phyloP scores from a whole-genome alignment of 1,284 basidiomycete species.

The Apiotrichum laibachii region DNA sequence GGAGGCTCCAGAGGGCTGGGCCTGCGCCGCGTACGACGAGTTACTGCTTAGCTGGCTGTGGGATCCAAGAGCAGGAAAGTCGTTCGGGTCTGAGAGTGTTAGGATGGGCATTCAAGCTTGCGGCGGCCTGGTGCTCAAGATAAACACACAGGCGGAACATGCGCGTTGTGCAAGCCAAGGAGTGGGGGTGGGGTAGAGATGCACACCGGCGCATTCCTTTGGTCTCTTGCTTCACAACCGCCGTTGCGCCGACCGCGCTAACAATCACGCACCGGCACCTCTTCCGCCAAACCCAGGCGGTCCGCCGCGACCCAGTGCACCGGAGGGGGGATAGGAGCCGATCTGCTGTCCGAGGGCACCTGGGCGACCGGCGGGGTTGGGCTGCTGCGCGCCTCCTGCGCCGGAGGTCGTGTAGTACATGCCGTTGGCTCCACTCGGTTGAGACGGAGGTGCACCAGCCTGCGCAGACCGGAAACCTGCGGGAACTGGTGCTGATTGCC shows the following conservation, averaged over 20 bases:
- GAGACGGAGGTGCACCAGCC: slow-evolving; percentile 9
- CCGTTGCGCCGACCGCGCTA: too few relatives aligned
- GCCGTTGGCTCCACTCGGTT: slow-evolving; percentile 20
- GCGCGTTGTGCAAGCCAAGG: too few relatives aligned
- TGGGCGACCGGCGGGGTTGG: slow-evolving; percentile 14
- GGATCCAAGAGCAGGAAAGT: slow-evolving; percentile 48
- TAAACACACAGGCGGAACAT: too few relatives aligned
- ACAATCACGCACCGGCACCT: slow-evolving; percentile 19
- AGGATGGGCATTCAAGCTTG: background rate
- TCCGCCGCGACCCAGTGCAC: slow-evolving; percentile 29
- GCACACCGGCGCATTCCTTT: too few relatives aligned
- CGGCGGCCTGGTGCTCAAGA: too few relatives aligned
- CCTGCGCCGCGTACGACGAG: slow-evolving; percentile 42
- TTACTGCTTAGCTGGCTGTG: slow-evolving; percentile 25
- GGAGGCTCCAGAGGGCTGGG: slow-evolving; percentile 30
- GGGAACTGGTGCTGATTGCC: slow-evolving; percentile 13
- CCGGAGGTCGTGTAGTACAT: slow-evolving; percentile 46
- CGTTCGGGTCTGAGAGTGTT: slow-evolving; percentile 37
- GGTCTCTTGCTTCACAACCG: background rate
- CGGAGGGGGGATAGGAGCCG: slow-evolving; percentile 20
- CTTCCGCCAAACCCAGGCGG: slow-evolving; percentile 44
- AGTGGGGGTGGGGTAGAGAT: too few relatives aligned
- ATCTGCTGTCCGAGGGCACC: slow-evolving; percentile 12
- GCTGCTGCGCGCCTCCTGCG: slow-evolving; percentile 10
- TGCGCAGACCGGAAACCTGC: slow-evolving; percentile 19